Conservation (phyloP, 345 rosid genomes). For the Syzygium aqueum region DNA sequence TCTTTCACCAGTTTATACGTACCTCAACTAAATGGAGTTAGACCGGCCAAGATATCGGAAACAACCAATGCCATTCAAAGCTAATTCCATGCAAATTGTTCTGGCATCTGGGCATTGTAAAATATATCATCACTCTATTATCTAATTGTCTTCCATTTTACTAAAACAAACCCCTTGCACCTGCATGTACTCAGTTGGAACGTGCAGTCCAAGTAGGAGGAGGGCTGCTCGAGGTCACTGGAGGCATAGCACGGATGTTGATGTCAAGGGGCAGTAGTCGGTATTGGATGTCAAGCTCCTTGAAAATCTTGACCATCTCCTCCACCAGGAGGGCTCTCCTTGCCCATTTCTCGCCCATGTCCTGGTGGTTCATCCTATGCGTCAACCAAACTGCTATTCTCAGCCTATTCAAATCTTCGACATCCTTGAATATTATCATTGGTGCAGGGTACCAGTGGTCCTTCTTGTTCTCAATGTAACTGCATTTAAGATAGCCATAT, state of each 20-base stretch:
- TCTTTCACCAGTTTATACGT: not conserved
- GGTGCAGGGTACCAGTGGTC: slow-evolving; percentile 79
- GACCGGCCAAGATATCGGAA: not conserved
- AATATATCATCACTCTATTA: not conserved
- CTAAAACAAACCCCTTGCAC: not conserved
- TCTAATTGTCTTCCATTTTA: not conserved
- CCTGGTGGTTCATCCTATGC: slow-evolving; percentile 74
- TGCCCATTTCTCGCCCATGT: slow-evolving; percentile 55
- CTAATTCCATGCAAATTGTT: not conserved
- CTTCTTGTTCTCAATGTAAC: slow-evolving; percentile 58
- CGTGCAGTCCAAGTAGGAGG: slow-evolving; percentile 20
- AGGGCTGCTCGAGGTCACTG: slow-evolving; percentile 12
- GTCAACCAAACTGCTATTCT: slow-evolving; percentile 64
- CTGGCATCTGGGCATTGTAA: not conserved
- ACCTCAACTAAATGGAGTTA: not conserved
- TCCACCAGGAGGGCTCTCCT: slow-evolving; percentile 63
- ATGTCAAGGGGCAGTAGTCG: slow-evolving; percentile 57
- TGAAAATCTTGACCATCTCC: slow-evolving; percentile 61
- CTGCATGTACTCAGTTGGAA: not conserved
- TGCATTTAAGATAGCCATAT: slow-evolving; percentile 4
- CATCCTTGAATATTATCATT: slow-evolving; percentile 44
- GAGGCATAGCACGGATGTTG: slow-evolving; percentile 42
- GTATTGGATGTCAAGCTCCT: slow-evolving; percentile 62
- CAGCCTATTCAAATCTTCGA: slow-evolving; percentile 46
- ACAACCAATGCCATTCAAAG: not conserved